Evolutionary conservation across 768 basidiomycete species (phyloP).

Genomic region (Amanita exitialis): DNA sequence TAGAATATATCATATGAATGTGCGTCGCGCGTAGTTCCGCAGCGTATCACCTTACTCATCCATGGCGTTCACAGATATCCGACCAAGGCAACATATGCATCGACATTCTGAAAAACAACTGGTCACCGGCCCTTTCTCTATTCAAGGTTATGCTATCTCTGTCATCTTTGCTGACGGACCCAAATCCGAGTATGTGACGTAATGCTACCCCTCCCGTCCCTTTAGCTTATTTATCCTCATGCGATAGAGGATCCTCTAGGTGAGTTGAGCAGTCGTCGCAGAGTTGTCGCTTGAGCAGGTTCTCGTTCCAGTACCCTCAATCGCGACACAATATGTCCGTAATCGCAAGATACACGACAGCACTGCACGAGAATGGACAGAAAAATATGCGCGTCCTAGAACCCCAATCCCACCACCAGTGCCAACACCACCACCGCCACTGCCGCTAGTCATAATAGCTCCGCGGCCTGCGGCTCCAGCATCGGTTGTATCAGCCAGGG

Average conservation of each 20-base stretch:
- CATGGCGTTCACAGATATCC: conserved; percentile 36
- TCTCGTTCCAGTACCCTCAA: conserved; percentile 44
- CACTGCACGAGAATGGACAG: conserved; percentile 73
- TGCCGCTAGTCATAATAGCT: conserved; percentile 12
- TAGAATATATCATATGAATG: conserved; percentile 87
- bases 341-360: conserved; percentile 64
- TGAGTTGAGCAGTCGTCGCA: conserved; percentile 18
- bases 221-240: not conserved
- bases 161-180: conserved; percentile 87
- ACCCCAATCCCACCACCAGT: conserved; percentile 11
- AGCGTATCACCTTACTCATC: conserved; percentile 1
- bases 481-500: conserved; percentile 22
- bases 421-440: conserved; percentile 17
- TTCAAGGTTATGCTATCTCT: conserved; percentile 94
- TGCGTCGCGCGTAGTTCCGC: conserved; percentile 15
- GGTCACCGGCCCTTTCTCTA: conserved; percentile 89
- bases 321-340: conserved; percentile 59
- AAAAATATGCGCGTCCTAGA: conserved; percentile 50
- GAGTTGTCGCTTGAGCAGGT: not conserved
- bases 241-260: conserved; percentile 60
- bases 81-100: conserved; percentile 75
- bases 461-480: conserved; percentile 9
- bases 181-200: conserved; percentile 71
- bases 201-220: not conserved
- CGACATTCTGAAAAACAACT: conserved; percentile 87